Evolutionary conservation across 208 protist genomes (phyloP).

Genomic region (Trichomonas tenax): DNA sequence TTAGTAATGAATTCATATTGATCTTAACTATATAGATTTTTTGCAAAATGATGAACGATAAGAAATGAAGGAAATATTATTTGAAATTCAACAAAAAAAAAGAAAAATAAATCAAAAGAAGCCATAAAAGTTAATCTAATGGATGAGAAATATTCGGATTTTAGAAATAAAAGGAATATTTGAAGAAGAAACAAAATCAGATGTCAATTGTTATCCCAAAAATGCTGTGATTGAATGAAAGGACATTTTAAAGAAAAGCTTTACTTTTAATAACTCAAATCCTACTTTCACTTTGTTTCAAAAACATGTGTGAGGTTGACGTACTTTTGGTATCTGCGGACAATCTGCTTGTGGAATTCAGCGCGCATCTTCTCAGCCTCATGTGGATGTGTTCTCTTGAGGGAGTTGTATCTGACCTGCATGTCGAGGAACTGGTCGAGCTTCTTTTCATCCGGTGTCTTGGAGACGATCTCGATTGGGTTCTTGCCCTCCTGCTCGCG

Average conservation of each 20-base stretch:
- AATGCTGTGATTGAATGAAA: no score
- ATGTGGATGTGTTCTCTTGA: neutral
- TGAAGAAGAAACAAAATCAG: no score
- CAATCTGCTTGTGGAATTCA: neutral
- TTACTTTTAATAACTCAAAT: neutral
- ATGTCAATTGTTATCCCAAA: no score
- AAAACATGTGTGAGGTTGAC: neutral
- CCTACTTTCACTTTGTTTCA: neutral
- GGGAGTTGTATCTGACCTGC: neutral
- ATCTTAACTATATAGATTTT: no score
- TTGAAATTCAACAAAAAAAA: no score
- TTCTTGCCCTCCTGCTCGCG: neutral
- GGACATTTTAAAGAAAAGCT: neutral
- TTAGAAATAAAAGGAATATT: no score
- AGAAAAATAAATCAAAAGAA: no score
- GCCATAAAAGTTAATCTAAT: no score
- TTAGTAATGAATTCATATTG: no score
- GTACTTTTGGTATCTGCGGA: neutral
- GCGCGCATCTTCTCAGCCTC: neutral
- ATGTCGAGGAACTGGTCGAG: neutral
- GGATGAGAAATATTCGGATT: no score
- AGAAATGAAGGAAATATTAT: no score
- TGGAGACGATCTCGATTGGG: neutral
- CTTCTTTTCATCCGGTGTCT: neutral
- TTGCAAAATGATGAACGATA: no score